A percentile compares a stretch with the other conserved stretches of the same genome.
Evolutionary conservation across 2,329 filamentous ascomycete genomes (phyloP).

Genomic region (Ophiognomonia clavigignenti-juglandacearum): DNA sequence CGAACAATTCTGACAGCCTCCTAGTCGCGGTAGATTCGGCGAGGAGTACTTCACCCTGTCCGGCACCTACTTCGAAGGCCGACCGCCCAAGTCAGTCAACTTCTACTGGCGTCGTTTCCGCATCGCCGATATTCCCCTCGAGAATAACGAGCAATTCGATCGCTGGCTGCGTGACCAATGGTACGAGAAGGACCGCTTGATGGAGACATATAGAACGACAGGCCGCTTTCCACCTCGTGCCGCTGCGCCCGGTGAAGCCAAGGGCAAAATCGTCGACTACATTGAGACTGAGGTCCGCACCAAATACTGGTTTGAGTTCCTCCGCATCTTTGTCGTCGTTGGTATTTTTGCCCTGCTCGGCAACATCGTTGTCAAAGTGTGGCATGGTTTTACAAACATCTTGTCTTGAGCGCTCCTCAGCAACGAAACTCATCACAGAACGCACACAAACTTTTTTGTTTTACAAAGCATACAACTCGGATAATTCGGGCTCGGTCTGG

Average conservation of each 20-base stretch:
- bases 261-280: conserved; percentile 29
- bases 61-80: conserved; percentile 83
- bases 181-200: conserved; percentile 85
- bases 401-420: background rate
- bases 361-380: conserved; percentile 27
- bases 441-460: background rate
- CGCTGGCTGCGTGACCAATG: conserved; percentile 80
- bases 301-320: conserved; percentile 48
- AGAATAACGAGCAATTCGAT: conserved; percentile 71
- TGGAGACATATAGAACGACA: conserved; percentile 75
- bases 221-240: conserved; percentile 74
- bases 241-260: conserved; percentile 31
- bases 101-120: conserved; percentile 92
- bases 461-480: background rate
- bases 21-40: conserved; percentile 73
- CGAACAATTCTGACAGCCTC: background rate
- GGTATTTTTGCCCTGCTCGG: conserved; percentile 39
- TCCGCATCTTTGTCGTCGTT: conserved; percentile 48
- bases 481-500: too few species aligned
- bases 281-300: conserved; percentile 57
- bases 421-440: too few species aligned
- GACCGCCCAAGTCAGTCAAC: conserved; percentile 90
- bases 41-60: conserved; percentile 84
- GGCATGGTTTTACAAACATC: conserved; percentile 9
- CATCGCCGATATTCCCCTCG: conserved; percentile 73